These are phyloP conservation scores for Diaporthe australafricana DNA, from an alignment of 2,329 filamentous ascomycete genomes.

Conservation along the genomic window DNA sequence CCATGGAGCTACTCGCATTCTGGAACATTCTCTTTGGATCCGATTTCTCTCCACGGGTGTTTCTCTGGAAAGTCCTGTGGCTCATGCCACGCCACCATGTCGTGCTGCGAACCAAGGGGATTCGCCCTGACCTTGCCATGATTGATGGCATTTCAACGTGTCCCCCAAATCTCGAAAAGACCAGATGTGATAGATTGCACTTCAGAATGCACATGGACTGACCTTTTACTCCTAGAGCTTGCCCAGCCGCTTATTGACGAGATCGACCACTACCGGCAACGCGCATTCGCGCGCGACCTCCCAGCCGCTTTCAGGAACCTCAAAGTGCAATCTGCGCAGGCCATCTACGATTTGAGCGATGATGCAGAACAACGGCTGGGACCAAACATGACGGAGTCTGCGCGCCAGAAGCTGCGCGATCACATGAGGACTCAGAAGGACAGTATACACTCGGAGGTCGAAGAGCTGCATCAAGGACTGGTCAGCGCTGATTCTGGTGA, in stretches of 20 bases:
- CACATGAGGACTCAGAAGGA: not conserved
- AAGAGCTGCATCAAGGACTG: not conserved
- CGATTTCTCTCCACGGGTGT: no score
- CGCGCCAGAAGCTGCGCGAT: not conserved
- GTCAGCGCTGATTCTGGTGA: no score
- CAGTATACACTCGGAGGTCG: not conserved
- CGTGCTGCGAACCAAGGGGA: no score
- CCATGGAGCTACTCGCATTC: no score
- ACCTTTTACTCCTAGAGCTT: not conserved
- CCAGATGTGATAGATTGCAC: no score
- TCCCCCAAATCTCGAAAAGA: no score
- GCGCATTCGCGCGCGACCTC: not conserved
- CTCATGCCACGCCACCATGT: no score
- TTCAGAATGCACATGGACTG: not conserved
- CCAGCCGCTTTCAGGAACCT: not conserved
- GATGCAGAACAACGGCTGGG: not conserved
- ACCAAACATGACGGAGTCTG: not conserved
- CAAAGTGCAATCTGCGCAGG: not conserved
- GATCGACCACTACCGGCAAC: not conserved
- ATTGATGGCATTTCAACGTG: no score
- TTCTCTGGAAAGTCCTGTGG: no score
- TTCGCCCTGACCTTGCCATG: no score
- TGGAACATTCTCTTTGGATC: no score
- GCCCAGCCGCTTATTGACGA: not conserved
- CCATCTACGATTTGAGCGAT: not conserved